These are phyloP conservation scores for Xylaria sp. DNA, from an alignment of 495 filamentous ascomycete species.

Conservation along the genomic window DNA sequence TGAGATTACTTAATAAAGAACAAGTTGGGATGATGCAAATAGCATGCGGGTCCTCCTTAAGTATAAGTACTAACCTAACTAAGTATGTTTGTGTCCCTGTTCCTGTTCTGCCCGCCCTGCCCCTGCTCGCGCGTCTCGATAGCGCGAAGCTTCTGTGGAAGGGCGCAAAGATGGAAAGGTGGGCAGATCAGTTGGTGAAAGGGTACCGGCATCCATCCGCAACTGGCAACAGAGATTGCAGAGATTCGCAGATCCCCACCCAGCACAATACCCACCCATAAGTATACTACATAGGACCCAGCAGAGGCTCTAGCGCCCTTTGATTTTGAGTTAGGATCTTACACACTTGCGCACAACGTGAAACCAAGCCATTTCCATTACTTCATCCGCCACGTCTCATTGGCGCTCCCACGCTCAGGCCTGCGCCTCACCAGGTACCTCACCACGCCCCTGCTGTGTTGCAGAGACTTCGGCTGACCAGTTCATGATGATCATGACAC, in stretches of 20 bases:
- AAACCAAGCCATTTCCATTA: slow-evolving; percentile 2
- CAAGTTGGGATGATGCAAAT: slow-evolving; percentile 9
- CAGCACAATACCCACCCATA: not conserved
- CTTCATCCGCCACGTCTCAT: not conserved
- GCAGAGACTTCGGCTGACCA: not conserved
- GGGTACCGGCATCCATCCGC: no score
- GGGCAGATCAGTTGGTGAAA: no score
- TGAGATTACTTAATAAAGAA: slow-evolving; percentile 10
- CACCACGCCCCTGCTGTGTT: not conserved
- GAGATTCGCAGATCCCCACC: not conserved
- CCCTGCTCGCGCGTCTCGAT: not conserved
- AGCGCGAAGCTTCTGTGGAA: no score
- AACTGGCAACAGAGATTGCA: not conserved
- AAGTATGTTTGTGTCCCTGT: not conserved
- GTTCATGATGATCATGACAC: not conserved
- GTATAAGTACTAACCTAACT: no score
- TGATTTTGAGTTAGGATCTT: not conserved
- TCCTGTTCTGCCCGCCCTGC: not conserved
- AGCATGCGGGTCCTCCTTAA: not conserved
- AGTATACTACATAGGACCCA: not conserved
- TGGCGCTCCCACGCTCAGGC: not conserved
- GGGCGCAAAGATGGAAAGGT: no score
- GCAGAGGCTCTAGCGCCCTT: not conserved
- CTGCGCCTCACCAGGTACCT: not conserved
- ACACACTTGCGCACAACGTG: no score